A percentile compares a stretch with the other conserved stretches of the same genome.
These are phyloP conservation scores for Cladosporium colombiae DNA, from an alignment of 2,329 filamentous ascomycete genomes.

Conservation along the genomic window DNA sequence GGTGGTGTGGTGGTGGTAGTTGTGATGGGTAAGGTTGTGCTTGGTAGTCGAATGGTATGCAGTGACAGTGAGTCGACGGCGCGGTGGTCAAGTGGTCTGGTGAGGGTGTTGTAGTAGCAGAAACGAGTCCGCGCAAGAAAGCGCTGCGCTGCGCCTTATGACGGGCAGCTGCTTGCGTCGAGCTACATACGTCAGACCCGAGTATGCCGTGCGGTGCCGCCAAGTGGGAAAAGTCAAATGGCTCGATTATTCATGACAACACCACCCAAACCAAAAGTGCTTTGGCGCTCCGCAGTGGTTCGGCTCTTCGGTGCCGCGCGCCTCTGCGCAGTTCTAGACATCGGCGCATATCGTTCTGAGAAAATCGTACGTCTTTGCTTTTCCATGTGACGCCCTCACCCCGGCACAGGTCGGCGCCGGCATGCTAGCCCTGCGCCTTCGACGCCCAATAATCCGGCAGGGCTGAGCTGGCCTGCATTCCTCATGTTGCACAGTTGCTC, in stretches of 20 bases:
- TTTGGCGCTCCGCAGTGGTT: not conserved
- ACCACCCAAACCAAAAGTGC: not conserved
- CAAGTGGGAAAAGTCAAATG: conserved; percentile 14
- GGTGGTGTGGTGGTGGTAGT: not conserved
- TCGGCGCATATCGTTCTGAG: not conserved
- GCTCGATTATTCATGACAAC: not conserved
- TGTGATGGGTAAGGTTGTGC: not conserved
- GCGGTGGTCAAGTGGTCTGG: not conserved
- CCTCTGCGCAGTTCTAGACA: not conserved
- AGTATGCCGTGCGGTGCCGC: conserved; percentile 1
- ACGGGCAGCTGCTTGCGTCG: not conserved
- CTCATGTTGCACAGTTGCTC: conserved; percentile 4
- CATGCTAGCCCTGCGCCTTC: conserved; percentile 2
- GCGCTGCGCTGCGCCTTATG: not conserved
- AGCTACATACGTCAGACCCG: not conserved
- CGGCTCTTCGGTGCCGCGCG: not conserved
- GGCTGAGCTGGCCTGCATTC: conserved; percentile 7
- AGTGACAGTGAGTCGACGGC: not conserved
- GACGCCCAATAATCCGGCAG: conserved; percentile 3
- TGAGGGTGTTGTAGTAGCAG: not conserved
- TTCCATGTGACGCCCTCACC: not conserved
- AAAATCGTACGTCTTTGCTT: not conserved
- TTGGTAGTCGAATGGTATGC: not conserved
- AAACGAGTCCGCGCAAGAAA: not conserved
- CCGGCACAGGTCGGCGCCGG: not conserved